Conservation (phyloP, 2,329 filamentous ascomycete genomes). For the Aspergillus sergii region DNA sequence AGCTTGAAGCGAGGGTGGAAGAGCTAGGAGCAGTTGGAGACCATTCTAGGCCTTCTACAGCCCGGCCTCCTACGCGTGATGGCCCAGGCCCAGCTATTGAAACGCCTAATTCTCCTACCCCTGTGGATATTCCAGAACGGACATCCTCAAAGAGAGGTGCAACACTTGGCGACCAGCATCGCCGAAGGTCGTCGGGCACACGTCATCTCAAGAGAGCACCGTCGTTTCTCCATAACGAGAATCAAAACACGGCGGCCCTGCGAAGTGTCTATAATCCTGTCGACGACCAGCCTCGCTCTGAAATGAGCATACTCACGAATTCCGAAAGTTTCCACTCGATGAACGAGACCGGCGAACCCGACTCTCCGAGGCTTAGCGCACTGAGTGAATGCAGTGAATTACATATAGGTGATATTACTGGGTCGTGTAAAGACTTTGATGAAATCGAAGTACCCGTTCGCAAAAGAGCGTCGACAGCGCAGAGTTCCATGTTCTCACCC, state of each 20-base stretch:
- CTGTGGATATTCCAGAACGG: constrained; percentile 42
- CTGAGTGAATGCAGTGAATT: constrained; percentile 50
- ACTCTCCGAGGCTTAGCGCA: constrained; percentile 46
- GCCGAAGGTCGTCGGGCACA: constrained; percentile 24
- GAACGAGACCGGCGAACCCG: constrained; percentile 35
- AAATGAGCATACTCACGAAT: constrained; percentile 35
- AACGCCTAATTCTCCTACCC: constrained; percentile 30
- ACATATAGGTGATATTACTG: constrained; percentile 32
- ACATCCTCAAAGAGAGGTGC: constrained; percentile 39
- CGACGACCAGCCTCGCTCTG: constrained; percentile 29
- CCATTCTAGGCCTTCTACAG: constrained; percentile 28
- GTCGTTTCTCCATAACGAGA: constrained; percentile 43
- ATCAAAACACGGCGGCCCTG: constrained; percentile 40
- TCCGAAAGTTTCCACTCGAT: constrained; percentile 41
- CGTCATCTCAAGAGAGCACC: constrained; percentile 38
- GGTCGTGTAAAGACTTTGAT: constrained; percentile 25
- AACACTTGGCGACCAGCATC: constrained; percentile 16
- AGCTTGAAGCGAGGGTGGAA: constrained; percentile 44
- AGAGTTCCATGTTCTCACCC: constrained; percentile 22
- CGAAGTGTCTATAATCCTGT: constrained; percentile 42
- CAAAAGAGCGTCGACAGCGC: constrained; percentile 16
- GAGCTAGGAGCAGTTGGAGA: constrained; percentile 28
- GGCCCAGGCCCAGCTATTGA: constrained; percentile 26
- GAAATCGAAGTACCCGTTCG: constrained; percentile 33
- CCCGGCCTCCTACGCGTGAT: constrained; percentile 29